These are phyloP conservation scores for Sporobolomyces roseus DNA, from an alignment of 768 basidiomycete genomes.

Conservation along the genomic window DNA sequence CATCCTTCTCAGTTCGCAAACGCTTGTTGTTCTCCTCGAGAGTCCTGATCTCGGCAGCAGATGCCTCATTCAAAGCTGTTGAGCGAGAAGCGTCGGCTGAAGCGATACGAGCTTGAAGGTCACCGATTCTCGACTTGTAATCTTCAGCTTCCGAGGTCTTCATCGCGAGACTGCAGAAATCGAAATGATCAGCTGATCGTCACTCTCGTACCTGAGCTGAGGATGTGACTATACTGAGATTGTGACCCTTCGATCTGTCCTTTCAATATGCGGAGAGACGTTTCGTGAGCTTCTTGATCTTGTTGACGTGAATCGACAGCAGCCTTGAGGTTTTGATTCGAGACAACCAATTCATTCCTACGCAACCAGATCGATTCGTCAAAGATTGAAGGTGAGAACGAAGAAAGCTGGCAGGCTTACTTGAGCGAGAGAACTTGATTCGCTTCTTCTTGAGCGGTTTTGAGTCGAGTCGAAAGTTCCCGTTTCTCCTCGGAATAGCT, in stretches of 20 bases:
- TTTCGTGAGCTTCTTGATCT: background rate
- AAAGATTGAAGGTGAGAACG: no score
- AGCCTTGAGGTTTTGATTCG: background rate
- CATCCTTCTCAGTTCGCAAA: background rate
- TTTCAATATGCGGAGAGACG: no score
- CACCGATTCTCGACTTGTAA: background rate
- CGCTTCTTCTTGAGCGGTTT: conserved; percentile 3
- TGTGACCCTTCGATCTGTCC: background rate
- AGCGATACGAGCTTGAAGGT: background rate
- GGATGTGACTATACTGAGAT: background rate
- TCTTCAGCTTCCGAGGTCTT: background rate
- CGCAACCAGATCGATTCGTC: no score
- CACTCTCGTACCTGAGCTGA: no score
- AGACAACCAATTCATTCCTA: no score
- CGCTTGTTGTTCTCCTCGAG: background rate
- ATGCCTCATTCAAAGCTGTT: no score
- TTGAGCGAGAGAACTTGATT: background rate
- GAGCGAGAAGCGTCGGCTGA: no score
- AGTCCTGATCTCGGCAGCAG: background rate
- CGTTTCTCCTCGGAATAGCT: background rate
- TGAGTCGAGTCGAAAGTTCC: background rate
- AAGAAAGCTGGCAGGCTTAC: no score
- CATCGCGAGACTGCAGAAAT: background rate
- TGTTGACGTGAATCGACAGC: background rate
- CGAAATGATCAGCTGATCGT: no score